Percentiles rank a stretch among this genome's conserved stretches.
phyloP scores from a whole-genome alignment of 192 early-diverging fungal genomes.

The Coemansia sp. region DNA sequence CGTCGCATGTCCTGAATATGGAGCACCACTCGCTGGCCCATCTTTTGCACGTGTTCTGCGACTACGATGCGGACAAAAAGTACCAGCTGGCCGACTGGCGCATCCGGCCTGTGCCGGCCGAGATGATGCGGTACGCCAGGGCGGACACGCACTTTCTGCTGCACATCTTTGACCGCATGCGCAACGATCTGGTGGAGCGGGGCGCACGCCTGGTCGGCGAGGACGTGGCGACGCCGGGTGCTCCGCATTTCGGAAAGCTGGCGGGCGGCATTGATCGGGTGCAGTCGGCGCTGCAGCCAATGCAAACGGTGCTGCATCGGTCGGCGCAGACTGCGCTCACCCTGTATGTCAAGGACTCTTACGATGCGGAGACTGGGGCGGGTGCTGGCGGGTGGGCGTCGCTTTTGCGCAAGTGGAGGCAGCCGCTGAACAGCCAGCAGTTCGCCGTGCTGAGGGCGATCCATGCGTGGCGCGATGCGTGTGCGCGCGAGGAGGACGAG shows the following conservation, averaged over 20 bases:
- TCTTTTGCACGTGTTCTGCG: slow-evolving; percentile 79
- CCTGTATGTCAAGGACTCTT: slow-evolving; percentile 79
- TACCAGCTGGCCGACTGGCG: slow-evolving; percentile 99
- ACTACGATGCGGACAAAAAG: slow-evolving; percentile 84
- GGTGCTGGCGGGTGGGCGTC: slow-evolving; percentile 82
- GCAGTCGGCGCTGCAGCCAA: slow-evolving; percentile 19
- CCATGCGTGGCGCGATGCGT: slow-evolving; percentile 92
- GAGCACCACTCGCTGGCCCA: slow-evolving; percentile 79
- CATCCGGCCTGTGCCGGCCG: slow-evolving; percentile 88
- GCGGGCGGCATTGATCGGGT: slow-evolving; percentile 54
- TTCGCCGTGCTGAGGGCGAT: slow-evolving; percentile 84
- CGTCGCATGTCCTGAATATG: slow-evolving; percentile 85
- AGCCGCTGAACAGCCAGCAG: slow-evolving; percentile 61
- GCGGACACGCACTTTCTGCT: slow-evolving; percentile 96
- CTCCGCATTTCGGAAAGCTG: slow-evolving; percentile 24
- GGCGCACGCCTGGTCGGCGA: slow-evolving; percentile 27
- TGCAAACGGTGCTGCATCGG: slow-evolving; percentile 56
- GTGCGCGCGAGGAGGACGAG: slow-evolving; percentile 94
- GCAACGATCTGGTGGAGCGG: slow-evolving; percentile 73
- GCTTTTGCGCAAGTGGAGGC: slow-evolving; percentile 66
- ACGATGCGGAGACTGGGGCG: slow-evolving; percentile 78
- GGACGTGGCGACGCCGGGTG: slow-evolving; percentile 49
- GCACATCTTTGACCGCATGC: slow-evolving; percentile 93
- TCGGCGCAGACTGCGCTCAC: slow-evolving; percentile 72
- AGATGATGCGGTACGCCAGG: slow-evolving; percentile 93